phyloP scores from a whole-genome alignment of 176 grass and related monocot genomes.

The Saccharum officinarum region DNA sequence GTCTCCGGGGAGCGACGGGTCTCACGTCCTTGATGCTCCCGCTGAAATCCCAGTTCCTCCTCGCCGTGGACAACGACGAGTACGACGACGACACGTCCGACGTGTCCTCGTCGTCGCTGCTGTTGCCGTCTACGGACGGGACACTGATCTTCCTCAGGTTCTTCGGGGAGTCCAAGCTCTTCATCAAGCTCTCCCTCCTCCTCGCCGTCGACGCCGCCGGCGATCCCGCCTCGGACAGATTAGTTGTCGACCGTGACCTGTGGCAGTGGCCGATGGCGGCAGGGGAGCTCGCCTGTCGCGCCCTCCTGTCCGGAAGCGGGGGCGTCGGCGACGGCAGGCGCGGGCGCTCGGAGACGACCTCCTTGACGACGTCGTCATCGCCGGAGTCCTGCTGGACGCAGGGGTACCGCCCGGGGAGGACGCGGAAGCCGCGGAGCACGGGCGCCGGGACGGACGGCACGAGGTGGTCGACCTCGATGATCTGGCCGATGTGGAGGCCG shows the following conservation, averaged over 20 bases:
- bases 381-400: slow-evolving; percentile 53
- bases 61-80: slow-evolving; percentile 52
- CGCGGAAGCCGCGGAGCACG: slow-evolving; percentile 61
- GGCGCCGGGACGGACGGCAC: slow-evolving; percentile 59
- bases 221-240: slow-evolving; percentile 7
- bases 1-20: slow-evolving; percentile 40
- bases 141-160: slow-evolving; percentile 54
- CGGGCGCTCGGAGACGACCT: slow-evolving; percentile 51
- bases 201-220: slow-evolving; percentile 6
- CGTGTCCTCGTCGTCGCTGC: slow-evolving; percentile 60
- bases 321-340: slow-evolving; percentile 29
- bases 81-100: slow-evolving; percentile 49
- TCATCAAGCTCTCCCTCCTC: slow-evolving; percentile 37
- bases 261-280: slow-evolving; percentile 24
- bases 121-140: slow-evolving; percentile 45
- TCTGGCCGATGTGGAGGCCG: slow-evolving; percentile 83
- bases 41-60: slow-evolving; percentile 73
- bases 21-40: slow-evolving; percentile 49
- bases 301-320: slow-evolving; percentile 32
- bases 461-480: slow-evolving; percentile 71
- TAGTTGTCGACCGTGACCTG: slow-evolving; percentile 39
- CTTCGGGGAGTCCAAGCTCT: slow-evolving; percentile 35
- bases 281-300: slow-evolving; percentile 40
- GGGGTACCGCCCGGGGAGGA: slow-evolving; percentile 56
- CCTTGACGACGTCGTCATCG: slow-evolving; percentile 59